These are phyloP conservation scores for Paraphoma chrysanthemicola DNA, from an alignment of 2,329 filamentous ascomycete genomes.

Conservation along the genomic window DNA sequence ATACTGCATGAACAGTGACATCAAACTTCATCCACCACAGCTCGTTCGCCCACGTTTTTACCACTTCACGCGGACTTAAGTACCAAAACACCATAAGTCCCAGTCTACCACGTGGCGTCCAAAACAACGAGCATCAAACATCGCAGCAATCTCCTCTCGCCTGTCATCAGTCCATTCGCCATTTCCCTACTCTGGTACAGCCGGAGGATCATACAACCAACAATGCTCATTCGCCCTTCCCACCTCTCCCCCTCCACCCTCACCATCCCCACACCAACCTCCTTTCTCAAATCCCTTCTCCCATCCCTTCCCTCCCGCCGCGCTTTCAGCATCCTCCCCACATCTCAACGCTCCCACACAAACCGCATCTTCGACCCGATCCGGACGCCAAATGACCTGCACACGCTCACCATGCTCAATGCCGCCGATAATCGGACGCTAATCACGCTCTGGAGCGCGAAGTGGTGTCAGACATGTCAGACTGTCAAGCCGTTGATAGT, in stretches of 20 bases:
- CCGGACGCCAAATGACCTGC: slow-evolving; percentile 55
- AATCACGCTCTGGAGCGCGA: slow-evolving; percentile 59
- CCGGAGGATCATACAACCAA: background rate
- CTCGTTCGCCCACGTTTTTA: too few species aligned
- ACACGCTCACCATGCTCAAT: slow-evolving; percentile 56
- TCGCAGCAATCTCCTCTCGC: too few species aligned
- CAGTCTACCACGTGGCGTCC: too few species aligned
- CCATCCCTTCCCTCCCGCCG: slow-evolving; percentile 1
- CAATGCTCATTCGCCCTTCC: background rate
- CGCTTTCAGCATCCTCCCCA: slow-evolving; percentile 23
- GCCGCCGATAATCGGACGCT: slow-evolving; percentile 53
- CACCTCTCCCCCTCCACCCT: background rate
- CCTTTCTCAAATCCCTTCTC: background rate
- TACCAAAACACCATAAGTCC: too few species aligned
- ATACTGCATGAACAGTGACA: too few species aligned
- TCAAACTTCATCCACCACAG: too few species aligned
- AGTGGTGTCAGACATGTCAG: slow-evolving; percentile 56
- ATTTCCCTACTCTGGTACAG: too few species aligned
- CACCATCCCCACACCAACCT: background rate
- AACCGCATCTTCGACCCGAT: slow-evolving; percentile 51
- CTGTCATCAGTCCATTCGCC: too few species aligned
- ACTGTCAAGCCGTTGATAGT: slow-evolving; percentile 52
- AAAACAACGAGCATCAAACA: too few species aligned
- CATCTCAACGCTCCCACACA: slow-evolving; percentile 19
- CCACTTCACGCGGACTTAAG: too few species aligned